Conservation (phyloP, 345 rosid genomes). For the Stellera chamaejasme region DNA sequence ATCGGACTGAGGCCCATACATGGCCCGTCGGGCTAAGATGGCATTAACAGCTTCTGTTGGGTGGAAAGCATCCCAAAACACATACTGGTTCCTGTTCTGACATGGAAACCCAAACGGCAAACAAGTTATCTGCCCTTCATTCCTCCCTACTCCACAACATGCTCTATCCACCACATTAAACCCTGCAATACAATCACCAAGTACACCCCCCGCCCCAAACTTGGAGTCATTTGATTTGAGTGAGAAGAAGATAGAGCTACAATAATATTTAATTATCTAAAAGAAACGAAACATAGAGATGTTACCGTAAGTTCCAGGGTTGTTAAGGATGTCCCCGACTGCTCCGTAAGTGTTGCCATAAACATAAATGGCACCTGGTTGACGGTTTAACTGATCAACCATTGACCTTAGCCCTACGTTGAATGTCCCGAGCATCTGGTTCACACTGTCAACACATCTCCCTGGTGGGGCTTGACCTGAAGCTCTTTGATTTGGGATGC, state of each 20-base stretch:
- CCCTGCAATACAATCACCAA: constrained; percentile 42
- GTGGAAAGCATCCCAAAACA: constrained; percentile 95
- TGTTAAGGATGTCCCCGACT: constrained; percentile 64
- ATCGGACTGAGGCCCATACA: constrained; percentile 50
- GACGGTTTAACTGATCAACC: constrained; percentile 52
- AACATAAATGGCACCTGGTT: constrained; percentile 42
- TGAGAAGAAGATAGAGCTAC: too few species aligned
- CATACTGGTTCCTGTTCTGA: constrained; percentile 32
- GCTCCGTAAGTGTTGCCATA: constrained; percentile 56
- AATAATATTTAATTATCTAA: too few species aligned
- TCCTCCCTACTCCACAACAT: constrained; percentile 75
- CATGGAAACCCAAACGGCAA: constrained; percentile 57
- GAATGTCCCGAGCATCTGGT: constrained; percentile 59
- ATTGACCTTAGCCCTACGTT: constrained; percentile 60
- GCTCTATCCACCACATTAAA: constrained; percentile 56
- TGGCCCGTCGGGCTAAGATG: constrained; percentile 52
- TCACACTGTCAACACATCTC: constrained; percentile 59
- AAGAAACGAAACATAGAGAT: too few species aligned
- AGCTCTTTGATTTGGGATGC: constrained; percentile 77
- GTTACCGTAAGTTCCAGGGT: constrained; percentile 54
- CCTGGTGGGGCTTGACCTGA: constrained; percentile 31
- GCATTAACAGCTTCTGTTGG: constrained; percentile 68
- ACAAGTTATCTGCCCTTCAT: constrained; percentile 70
- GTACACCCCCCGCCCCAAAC: too few species aligned
- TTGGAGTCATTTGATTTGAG: too few species aligned